Conservation (phyloP, 129 eudicot genomes). For the Pittosporum tobira region DNA sequence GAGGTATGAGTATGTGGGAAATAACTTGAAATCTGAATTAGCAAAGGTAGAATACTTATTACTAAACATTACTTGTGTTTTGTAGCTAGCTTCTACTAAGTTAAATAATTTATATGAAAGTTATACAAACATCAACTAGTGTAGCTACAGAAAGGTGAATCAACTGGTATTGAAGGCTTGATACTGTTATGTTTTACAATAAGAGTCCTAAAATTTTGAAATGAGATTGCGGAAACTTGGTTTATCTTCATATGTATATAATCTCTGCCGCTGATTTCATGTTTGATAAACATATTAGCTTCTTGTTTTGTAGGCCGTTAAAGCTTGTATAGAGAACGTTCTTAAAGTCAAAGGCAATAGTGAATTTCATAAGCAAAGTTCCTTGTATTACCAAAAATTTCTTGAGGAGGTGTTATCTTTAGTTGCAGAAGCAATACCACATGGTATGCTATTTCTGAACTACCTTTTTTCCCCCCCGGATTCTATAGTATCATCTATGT, state of each 20-base stretch:
- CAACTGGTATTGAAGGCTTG: too few species aligned
- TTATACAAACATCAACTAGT: too few species aligned
- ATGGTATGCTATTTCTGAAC: conserved; percentile 28
- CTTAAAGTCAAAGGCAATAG: conserved; percentile 29
- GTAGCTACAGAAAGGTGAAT: too few species aligned
- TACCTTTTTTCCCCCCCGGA: too few species aligned
- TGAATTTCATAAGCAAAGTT: conserved; percentile 23
- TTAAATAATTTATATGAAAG: background rate
- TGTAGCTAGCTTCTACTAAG: background rate
- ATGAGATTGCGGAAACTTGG: too few species aligned
- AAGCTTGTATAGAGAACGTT: conserved; percentile 38
- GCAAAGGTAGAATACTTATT: too few species aligned
- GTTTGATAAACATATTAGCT: background rate
- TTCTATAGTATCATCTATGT: too few species aligned
- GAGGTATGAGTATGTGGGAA: conserved; percentile 40
- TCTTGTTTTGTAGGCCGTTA: conserved; percentile 46
- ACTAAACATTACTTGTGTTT: background rate
- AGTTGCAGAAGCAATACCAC: conserved; percentile 36
- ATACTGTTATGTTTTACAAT: too few species aligned
- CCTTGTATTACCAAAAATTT: conserved; percentile 27
- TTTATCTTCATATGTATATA: too few species aligned
- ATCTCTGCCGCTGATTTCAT: background rate
- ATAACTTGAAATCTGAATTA: too few species aligned
- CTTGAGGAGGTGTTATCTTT: conserved; percentile 39
- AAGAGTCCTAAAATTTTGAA: too few species aligned